phyloP scores from a whole-genome alignment of 257 asterid genomes.

The Jaltomata sinuosa region DNA sequence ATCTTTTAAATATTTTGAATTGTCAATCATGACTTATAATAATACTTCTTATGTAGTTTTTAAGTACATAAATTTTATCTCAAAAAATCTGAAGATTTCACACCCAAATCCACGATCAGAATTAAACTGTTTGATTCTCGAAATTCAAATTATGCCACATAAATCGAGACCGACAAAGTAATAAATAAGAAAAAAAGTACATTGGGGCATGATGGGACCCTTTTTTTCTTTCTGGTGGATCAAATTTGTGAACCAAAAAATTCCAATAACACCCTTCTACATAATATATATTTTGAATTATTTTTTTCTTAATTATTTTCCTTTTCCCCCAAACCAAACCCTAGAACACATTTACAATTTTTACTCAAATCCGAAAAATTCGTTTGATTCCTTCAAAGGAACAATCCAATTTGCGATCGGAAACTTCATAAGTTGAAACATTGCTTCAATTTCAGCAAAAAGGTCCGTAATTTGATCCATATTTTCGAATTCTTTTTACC shows the following conservation, averaged over 20 bases:
- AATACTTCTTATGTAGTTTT: too few relatives aligned
- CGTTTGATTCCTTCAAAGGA: background rate
- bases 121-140: too few relatives aligned
- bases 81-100: too few relatives aligned
- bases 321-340: constrained; percentile 11
- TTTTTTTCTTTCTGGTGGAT: background rate
- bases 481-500: background rate
- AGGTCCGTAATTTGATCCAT: background rate
- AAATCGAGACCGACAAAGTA: too few relatives aligned
- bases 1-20: too few relatives aligned
- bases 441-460: constrained; percentile 4
- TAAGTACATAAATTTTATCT: too few relatives aligned
- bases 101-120: too few relatives aligned
- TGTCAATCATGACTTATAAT: too few relatives aligned
- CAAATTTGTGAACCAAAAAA: background rate
- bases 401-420: background rate
- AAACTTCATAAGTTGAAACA: background rate
- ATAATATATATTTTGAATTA: background rate
- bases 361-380: background rate
- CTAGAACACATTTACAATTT: background rate
- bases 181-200: background rate
- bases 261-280: constrained; percentile 6
- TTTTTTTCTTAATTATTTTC: background rate
- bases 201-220: background rate
- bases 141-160: too few relatives aligned